Conservation (phyloP, 768 basidiomycete species). For the Tylopilus sp. region DNA sequence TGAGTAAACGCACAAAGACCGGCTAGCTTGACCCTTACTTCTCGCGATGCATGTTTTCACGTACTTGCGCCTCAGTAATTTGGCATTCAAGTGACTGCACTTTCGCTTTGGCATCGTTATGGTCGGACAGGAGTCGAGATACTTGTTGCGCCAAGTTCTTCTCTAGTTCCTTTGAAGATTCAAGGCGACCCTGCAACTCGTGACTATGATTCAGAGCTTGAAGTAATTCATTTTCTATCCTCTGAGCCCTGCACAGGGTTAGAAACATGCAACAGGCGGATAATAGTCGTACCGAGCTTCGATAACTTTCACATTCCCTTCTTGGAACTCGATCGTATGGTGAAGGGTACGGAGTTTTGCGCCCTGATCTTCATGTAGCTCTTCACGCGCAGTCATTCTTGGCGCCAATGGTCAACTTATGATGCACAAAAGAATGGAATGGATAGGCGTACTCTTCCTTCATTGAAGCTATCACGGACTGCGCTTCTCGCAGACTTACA, state of each 20-base stretch:
- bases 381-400: constrained; percentile 25
- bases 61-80: constrained; percentile 15
- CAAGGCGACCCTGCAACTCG: constrained; percentile 28
- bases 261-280: constrained; percentile 2
- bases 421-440: constrained; percentile 13
- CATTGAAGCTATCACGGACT: constrained; percentile 26
- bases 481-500: constrained; percentile 26
- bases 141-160: constrained; percentile 24
- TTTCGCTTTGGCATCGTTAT: constrained; percentile 19
- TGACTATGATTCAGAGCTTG: constrained; percentile 21
- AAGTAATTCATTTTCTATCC: constrained; percentile 17
- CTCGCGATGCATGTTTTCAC: constrained; percentile 20
- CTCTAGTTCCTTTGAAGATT: constrained; percentile 22
- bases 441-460: constrained; percentile 30
- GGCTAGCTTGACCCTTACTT: constrained; percentile 19
- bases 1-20: neutral
- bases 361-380: constrained; percentile 21
- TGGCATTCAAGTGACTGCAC: constrained; percentile 13
- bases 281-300: constrained; percentile 24
- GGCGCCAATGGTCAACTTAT: constrained; percentile 8
- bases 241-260: constrained; percentile 14
- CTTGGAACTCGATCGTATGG: constrained; percentile 30
- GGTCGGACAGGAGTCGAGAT: constrained; percentile 24
- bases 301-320: constrained; percentile 22
- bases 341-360: constrained; percentile 29